Conservation (phyloP, 192 early-diverging fungal species). For the Linnemannia exigua region DNA sequence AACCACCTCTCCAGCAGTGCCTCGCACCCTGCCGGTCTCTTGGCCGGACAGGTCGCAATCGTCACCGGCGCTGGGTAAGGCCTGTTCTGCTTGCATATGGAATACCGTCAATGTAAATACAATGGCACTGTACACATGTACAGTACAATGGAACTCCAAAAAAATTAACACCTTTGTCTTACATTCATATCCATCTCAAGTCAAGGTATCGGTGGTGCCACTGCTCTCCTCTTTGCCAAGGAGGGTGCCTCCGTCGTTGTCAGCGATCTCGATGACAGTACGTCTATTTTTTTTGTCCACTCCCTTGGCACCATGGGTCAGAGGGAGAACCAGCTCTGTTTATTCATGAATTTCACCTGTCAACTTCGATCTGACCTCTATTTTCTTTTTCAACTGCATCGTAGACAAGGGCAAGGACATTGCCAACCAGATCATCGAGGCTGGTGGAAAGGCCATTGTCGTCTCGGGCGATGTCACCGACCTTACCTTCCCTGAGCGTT, state of each 20-base stretch:
- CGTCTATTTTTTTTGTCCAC: background rate
- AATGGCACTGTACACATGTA: background rate
- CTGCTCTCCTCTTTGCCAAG: conserved; percentile 87
- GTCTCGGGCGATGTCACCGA: conserved; percentile 71
- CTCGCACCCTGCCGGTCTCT: conserved; percentile 62
- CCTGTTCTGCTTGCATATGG: too few relatives aligned
- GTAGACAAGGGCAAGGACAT: conserved; percentile 79
- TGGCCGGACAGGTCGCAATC: conserved; percentile 72
- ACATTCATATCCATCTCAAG: conserved; percentile 25
- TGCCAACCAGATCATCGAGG: conserved; percentile 84
- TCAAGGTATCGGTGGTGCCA: conserved; percentile 88
- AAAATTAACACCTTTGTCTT: background rate
- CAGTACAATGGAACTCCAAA: background rate
- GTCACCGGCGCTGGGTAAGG: conserved; percentile 73
- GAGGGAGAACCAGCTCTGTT: background rate
- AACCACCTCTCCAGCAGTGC: conserved; percentile 54
- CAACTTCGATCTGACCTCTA: background rate
- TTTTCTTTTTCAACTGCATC: background rate
- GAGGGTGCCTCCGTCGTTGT: conserved; percentile 91
- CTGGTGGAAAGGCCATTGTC: conserved; percentile 88
- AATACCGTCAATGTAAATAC: too few relatives aligned
- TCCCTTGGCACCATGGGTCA: background rate
- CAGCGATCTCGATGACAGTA: conserved; percentile 85
- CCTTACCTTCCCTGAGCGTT: conserved; percentile 62
- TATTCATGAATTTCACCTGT: background rate